These are phyloP conservation scores for Akanthomyces uredinophilus DNA, from an alignment of 2,329 filamentous ascomycete species.

Conservation along the genomic window DNA sequence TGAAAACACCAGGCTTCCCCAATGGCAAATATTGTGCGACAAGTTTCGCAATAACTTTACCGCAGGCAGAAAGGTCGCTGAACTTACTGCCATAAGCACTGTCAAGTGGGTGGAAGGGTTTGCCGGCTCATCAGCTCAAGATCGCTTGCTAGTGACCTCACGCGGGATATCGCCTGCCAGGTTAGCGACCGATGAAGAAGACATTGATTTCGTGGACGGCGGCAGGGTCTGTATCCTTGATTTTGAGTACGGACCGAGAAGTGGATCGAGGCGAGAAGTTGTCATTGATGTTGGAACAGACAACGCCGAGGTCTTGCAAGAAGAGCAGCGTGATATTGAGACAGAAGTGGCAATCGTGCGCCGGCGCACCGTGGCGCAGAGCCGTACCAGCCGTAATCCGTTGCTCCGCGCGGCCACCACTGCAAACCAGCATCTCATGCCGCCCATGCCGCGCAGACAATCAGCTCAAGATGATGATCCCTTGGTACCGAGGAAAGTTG, in stretches of 20 bases:
- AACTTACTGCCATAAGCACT: constrained; percentile 60
- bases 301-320: constrained; percentile 64
- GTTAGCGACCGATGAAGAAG: constrained; percentile 61
- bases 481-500: constrained; percentile 46
- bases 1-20: constrained; percentile 43
- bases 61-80: constrained; percentile 58
- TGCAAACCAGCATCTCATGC: constrained; percentile 26
- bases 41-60: constrained; percentile 66
- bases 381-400: constrained; percentile 43
- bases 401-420: constrained; percentile 47
- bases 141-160: constrained; percentile 65
- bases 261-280: constrained; percentile 54
- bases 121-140: constrained; percentile 41
- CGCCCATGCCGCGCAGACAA: constrained; percentile 25
- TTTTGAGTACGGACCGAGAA: constrained; percentile 57
- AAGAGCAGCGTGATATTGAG: constrained; percentile 69
- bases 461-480: constrained; percentile 43
- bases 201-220: constrained; percentile 71
- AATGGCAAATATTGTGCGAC: constrained; percentile 66
- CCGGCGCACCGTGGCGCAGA: constrained; percentile 65
- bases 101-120: constrained; percentile 66
- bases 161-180: constrained; percentile 60
- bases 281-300: constrained; percentile 70
- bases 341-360: constrained; percentile 75
- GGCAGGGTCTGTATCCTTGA: constrained; percentile 69